These are phyloP conservation scores for Scopulariopsis brevicaulis DNA, from an alignment of 2,329 filamentous ascomycete genomes.

Conservation along the genomic window DNA sequence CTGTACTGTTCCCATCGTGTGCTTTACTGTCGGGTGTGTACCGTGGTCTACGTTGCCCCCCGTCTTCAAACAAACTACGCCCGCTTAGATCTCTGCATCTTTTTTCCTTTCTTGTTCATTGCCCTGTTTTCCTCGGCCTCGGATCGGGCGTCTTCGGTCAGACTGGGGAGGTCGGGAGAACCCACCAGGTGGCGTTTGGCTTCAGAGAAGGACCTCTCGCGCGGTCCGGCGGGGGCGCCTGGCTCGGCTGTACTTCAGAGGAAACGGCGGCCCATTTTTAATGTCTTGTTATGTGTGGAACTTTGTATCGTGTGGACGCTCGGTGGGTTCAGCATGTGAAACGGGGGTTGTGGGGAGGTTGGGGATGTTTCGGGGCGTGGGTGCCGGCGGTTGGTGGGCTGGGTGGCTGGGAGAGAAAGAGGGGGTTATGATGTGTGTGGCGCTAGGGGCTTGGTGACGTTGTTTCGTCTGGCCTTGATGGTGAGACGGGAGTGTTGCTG, in stretches of 20 bases:
- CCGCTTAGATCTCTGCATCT: conserved; percentile 4
- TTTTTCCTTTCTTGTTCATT: conserved; percentile 7
- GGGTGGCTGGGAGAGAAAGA: neutral
- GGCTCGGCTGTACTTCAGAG: neutral
- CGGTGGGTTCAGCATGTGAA: neutral
- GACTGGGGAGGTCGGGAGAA: neutral
- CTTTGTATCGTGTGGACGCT: neutral
- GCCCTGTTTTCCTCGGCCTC: conserved; percentile 7
- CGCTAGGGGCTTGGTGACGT: neutral
- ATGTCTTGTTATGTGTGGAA: neutral
- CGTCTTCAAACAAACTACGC: neutral
- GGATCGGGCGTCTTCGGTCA: neutral
- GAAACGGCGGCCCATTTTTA: neutral
- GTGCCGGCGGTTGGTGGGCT: neutral
- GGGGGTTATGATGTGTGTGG: too few relatives aligned
- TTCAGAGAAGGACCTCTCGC: neutral
- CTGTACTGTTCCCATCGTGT: neutral
- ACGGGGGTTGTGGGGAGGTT: neutral
- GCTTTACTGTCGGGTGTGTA: neutral
- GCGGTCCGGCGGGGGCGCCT: neutral
- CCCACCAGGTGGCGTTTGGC: neutral
- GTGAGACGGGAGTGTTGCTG: neutral
- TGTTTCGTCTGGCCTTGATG: neutral
- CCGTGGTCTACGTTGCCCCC: neutral
- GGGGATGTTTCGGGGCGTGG: neutral